A percentile compares a stretch with the other conserved stretches of the same genome.
These are phyloP conservation scores for Ettlia oleoabundans DNA, from an alignment of 139 green algal genomes.

Conservation along the genomic window DNA sequence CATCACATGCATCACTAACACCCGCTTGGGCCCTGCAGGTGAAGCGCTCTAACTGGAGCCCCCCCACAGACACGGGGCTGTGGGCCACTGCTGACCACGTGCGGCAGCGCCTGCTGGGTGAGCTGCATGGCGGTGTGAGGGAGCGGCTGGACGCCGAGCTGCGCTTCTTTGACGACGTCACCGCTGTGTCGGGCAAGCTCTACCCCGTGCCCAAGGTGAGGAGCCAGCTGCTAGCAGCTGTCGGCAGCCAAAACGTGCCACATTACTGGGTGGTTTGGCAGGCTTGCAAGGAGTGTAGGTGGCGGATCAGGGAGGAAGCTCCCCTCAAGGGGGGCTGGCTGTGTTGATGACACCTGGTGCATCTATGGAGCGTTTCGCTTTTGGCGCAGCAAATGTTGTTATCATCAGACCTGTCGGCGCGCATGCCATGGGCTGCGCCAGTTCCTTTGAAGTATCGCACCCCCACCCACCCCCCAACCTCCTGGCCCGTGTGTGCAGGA, in stretches of 20 bases:
- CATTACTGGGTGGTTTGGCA: no score
- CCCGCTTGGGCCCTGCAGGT: no score
- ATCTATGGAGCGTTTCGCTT: no score
- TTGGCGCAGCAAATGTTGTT: no score
- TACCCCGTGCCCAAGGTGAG: constrained; percentile 59
- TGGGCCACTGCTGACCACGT: constrained; percentile 79
- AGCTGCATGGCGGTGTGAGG: constrained; percentile 51
- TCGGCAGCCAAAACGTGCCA: no score
- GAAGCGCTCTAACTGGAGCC: constrained; percentile 82
- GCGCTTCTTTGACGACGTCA: constrained; percentile 81
- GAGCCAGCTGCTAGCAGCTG: no score
- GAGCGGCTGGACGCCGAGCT: constrained; percentile 74
- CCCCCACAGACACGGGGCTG: constrained; percentile 83
- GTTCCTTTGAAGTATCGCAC: no score
- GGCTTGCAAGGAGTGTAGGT: not conserved
- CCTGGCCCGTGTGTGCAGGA: constrained; percentile 44
- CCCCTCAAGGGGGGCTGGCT: not conserved
- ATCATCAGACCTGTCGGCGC: no score
- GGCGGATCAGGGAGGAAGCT: not conserved
- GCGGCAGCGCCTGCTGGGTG: constrained; percentile 46
- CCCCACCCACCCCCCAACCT: not conserved
- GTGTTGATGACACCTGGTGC: no score
- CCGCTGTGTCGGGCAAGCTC: constrained; percentile 68
- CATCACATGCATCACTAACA: no score
- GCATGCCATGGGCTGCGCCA: not conserved